Conservation (phyloP, 805 yeast genomes). For the Yamadazyma akitaensis region DNA sequence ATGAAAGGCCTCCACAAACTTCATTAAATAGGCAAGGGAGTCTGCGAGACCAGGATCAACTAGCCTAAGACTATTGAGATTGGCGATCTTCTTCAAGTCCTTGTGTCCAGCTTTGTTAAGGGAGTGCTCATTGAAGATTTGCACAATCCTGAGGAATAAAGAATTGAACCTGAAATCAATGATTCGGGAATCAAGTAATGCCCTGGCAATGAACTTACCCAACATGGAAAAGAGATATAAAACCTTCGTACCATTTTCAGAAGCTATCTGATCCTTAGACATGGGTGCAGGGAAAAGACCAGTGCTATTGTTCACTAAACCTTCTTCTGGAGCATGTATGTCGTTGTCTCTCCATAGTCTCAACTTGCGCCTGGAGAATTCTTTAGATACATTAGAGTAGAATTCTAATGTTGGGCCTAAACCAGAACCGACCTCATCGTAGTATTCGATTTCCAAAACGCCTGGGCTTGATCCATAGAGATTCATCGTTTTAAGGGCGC, state of each 20-base stretch:
- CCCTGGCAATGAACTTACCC: slow-evolving; percentile 84
- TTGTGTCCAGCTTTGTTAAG: slow-evolving; percentile 3
- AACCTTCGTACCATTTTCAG: slow-evolving; percentile 38
- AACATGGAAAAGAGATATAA: slow-evolving; percentile 57
- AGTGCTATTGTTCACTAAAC: slow-evolving; percentile 36
- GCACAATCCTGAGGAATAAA: slow-evolving; percentile 61
- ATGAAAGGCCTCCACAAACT: slow-evolving; percentile 33
- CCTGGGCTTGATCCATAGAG: slow-evolving; percentile 78
- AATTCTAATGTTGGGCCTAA: slow-evolving; percentile 95
- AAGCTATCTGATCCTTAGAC: slow-evolving; percentile 18
- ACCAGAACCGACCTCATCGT: slow-evolving; percentile 93
- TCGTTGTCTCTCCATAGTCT: slow-evolving; percentile 64
- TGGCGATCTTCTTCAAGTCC: slow-evolving; percentile 23
- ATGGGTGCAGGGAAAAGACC: slow-evolving; percentile 80
- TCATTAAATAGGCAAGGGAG: slow-evolving; percentile 52
- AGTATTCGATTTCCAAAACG: slow-evolving; percentile 80
- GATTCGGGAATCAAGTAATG: slow-evolving; percentile 82
- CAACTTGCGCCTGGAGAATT: slow-evolving; percentile 56
- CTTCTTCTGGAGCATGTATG: slow-evolving; percentile 19
- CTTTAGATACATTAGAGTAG: slow-evolving; percentile 75
- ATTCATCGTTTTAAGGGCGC: slow-evolving; percentile 76
- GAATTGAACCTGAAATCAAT: slow-evolving; percentile 78
- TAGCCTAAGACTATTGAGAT: slow-evolving; percentile 36
- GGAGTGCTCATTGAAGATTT: slow-evolving; percentile 25
- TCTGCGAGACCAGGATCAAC: slow-evolving; percentile 60